A percentile compares a stretch with the other conserved stretches of the same genome.
These are phyloP conservation scores for Daldinia loculata DNA, from an alignment of 495 filamentous ascomycete species.

Conservation along the genomic window DNA sequence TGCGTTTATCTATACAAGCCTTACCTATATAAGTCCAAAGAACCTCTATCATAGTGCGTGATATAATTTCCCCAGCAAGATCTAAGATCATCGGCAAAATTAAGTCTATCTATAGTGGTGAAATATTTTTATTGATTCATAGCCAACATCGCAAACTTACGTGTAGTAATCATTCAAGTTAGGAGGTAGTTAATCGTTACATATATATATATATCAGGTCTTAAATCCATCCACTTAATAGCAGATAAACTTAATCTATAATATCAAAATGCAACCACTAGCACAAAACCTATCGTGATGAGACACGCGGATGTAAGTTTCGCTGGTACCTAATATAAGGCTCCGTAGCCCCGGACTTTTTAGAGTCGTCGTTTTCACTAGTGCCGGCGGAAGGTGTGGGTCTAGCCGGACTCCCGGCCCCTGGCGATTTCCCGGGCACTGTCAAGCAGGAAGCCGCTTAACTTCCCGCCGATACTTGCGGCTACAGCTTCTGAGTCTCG, in stretches of 20 bases:
- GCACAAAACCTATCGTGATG: not conserved
- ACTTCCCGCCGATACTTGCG: constrained; percentile 13
- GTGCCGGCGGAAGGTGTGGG: not conserved
- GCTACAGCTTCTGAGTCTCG: constrained; percentile 39
- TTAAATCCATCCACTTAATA: too few species aligned
- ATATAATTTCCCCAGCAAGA: too few species aligned
- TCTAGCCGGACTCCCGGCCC: not conserved
- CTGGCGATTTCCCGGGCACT: not conserved
- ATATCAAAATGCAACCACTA: not conserved
- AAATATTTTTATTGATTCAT: too few species aligned
- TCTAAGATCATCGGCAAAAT: too few species aligned
- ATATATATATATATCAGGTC: too few species aligned
- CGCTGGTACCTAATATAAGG: not conserved
- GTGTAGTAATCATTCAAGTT: too few species aligned
- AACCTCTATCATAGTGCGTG: too few species aligned
- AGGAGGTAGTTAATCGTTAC: too few species aligned
- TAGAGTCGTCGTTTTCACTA: not conserved
- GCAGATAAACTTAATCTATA: not conserved
- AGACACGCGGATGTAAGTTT: not conserved
- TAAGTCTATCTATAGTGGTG: too few species aligned
- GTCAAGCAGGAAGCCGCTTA: not conserved
- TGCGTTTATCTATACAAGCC: not conserved
- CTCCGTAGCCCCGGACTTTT: not conserved
- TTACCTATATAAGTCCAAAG: not conserved
- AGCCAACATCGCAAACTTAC: too few species aligned